phyloP scores from a whole-genome alignment of 2,329 filamentous ascomycete genomes.

The Aspergillus alliaceus region DNA sequence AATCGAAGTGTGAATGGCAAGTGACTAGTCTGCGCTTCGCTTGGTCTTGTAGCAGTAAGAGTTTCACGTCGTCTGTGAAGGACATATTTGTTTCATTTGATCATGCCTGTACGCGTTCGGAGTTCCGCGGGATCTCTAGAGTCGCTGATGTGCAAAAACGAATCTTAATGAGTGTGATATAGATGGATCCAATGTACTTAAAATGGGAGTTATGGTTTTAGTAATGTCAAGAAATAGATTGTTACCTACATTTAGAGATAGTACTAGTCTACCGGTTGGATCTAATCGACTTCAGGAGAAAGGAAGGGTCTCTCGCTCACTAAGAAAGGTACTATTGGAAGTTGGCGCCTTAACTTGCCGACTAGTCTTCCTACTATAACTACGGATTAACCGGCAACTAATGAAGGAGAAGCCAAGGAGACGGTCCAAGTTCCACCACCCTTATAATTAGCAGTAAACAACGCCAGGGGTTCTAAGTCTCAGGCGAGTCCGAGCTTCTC shows the following conservation, averaged over 20 bases:
- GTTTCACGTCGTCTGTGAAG: not conserved
- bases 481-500: not conserved
- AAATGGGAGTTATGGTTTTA: not conserved
- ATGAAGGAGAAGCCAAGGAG: not conserved
- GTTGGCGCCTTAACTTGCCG: not conserved
- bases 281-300: not conserved
- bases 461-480: not conserved
- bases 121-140: not conserved
- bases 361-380: not conserved
- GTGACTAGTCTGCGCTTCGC: not conserved
- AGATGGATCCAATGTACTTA: not conserved
- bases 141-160: not conserved
- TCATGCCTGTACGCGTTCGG: not conserved
- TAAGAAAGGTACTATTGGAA: not conserved
- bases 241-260: not conserved
- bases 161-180: not conserved
- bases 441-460: not conserved
- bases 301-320: not conserved
- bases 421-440: not conserved
- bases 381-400: not conserved
- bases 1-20: conserved; percentile 37
- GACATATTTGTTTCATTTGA: too few relatives aligned
- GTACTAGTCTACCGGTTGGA: too few relatives aligned
- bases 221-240: not conserved
- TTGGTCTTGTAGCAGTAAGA: not conserved